Conservation (phyloP, 2,329 filamentous ascomycete species). For the Xylariomycetidae sp. region DNA sequence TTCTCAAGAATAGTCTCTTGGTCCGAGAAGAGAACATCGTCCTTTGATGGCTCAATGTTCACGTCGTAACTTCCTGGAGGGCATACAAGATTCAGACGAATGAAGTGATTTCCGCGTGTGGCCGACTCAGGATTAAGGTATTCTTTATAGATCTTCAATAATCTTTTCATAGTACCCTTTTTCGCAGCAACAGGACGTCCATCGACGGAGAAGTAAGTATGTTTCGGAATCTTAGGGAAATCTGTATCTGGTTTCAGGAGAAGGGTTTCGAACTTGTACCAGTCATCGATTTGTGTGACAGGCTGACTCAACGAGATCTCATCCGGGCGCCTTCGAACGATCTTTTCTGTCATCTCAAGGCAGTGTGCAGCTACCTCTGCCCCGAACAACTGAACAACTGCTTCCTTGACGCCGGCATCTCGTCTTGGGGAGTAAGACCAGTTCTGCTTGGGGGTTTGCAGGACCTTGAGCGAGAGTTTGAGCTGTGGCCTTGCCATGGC, state of each 20-base stretch:
- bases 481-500: constrained; percentile 61
- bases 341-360: constrained; percentile 27
- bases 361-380: constrained; percentile 52
- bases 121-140: constrained; percentile 34
- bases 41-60: constrained; percentile 68
- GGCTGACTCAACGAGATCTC: constrained; percentile 5
- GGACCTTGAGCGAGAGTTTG: constrained; percentile 55
- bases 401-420: constrained; percentile 48
- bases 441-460: constrained; percentile 45
- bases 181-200: constrained; percentile 55
- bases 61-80: constrained; percentile 61
- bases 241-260: constrained; percentile 50
- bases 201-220: constrained; percentile 64
- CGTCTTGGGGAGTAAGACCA: constrained; percentile 61
- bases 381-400: constrained; percentile 59
- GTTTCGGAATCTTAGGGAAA: constrained; percentile 38
- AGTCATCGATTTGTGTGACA: not conserved
- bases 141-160: constrained; percentile 49
- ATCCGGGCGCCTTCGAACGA: constrained; percentile 3
- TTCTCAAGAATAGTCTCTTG: constrained; percentile 39
- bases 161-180: constrained; percentile 55
- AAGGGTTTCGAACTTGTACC: constrained; percentile 51
- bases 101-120: constrained; percentile 49
- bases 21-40: constrained; percentile 64
- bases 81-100: constrained; percentile 61